Conservation (phyloP, 139 green algal genomes). For the Chlamydomonas urium region DNA sequence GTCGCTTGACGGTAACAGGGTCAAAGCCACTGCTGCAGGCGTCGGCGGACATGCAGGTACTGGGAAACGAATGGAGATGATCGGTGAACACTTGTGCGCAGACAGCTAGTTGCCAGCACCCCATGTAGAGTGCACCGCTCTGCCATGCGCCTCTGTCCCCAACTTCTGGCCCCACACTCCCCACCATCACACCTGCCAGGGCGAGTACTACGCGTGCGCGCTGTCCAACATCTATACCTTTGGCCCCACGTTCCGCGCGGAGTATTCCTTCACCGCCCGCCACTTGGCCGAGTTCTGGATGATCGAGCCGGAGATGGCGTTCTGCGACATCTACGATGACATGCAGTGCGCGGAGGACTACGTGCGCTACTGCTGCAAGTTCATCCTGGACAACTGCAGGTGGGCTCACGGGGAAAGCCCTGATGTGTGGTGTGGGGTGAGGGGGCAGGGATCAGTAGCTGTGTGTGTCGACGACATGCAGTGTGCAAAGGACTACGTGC, state of each 20-base stretch:
- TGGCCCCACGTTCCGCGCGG: constrained; percentile 91
- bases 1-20: no score
- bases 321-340: constrained; percentile 88
- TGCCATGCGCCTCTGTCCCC: no score
- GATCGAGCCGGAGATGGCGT: constrained; percentile 98
- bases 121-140: no score
- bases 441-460: not conserved
- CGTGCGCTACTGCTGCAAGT: constrained; percentile 77
- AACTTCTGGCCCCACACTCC: no score
- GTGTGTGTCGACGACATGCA: constrained; percentile 76
- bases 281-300: constrained; percentile 99
- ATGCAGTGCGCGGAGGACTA: constrained; percentile 93
- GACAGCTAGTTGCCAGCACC: no score
- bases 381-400: constrained; percentile 61
- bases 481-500: constrained; percentile 85
- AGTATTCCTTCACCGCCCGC: constrained; percentile 88
- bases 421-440: not conserved
- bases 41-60: no score
- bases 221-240: constrained; percentile 93
- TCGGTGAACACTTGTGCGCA: no score
- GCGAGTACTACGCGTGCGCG: constrained; percentile 84
- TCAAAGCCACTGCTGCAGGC: no score
- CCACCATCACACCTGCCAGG: constrained; percentile 38
- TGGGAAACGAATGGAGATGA: no score
- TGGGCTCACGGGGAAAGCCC: constrained; percentile 52